Evolutionary conservation across 1,284 basidiomycete species (phyloP).

Genomic region (Cryptococcus neoformans): DNA sequence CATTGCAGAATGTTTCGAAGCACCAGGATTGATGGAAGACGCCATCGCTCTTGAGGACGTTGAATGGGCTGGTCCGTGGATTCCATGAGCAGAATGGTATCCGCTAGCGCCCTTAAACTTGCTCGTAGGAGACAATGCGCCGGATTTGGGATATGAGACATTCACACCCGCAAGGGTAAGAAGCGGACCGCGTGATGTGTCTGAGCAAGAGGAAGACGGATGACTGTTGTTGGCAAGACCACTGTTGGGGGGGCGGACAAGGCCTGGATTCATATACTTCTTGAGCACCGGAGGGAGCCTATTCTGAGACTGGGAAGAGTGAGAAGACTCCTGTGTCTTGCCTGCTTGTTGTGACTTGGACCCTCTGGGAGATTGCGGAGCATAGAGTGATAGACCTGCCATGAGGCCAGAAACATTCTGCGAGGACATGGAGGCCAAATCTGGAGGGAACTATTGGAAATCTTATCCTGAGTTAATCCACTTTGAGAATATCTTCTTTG

Average conservation of each 20-base stretch:
- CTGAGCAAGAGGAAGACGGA: constrained; percentile 5
- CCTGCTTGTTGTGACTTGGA: constrained; percentile 4
- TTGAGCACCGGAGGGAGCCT: constrained; percentile 46
- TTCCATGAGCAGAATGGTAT: constrained; percentile 44
- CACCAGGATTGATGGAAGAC: constrained; percentile 17
- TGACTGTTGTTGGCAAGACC: constrained; percentile 22
- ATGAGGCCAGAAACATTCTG: constrained; percentile 21
- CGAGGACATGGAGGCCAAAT: constrained; percentile 17
- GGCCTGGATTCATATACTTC: constrained; percentile 48
- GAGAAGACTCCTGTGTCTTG: constrained; percentile 1
- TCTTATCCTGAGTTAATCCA: background rate
- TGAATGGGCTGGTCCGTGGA: constrained; percentile 47
- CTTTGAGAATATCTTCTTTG: too few species aligned
- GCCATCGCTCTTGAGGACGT: constrained; percentile 36
- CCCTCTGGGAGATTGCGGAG: constrained; percentile 7
- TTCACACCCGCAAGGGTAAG: constrained; percentile 45
- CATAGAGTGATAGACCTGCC: constrained; percentile 23
- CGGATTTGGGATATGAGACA: constrained; percentile 12
- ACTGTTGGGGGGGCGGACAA: constrained; percentile 41
- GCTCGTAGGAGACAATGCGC: constrained; percentile 12
- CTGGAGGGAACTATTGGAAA: background rate
- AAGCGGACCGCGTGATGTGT: constrained; percentile 34
- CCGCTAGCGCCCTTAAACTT: constrained; percentile 18
- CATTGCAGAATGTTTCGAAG: constrained; percentile 8
- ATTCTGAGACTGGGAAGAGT: constrained; percentile 13